Conservation (phyloP, 495 filamentous ascomycete species). For the Cercophora sp. region DNA sequence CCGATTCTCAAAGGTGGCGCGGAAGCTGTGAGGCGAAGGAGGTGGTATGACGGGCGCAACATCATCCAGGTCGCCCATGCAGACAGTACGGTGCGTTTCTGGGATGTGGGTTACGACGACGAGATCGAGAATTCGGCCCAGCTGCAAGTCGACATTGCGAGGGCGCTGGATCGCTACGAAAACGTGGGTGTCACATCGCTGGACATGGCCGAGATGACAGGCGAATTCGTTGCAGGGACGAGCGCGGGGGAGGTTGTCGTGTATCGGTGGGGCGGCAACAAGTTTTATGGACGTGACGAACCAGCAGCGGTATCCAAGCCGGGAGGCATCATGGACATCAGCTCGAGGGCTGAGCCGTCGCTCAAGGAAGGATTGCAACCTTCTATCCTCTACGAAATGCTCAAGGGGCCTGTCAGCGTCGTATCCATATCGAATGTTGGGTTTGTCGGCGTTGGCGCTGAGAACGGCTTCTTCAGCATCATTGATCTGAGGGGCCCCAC, state of each 20-base stretch:
- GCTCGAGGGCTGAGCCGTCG: constrained; percentile 68
- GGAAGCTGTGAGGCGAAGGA: constrained; percentile 59
- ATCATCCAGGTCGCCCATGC: constrained; percentile 78
- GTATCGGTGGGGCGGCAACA: constrained; percentile 82
- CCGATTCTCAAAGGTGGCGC: constrained; percentile 72
- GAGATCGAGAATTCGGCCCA: constrained; percentile 83
- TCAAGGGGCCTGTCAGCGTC: constrained; percentile 71
- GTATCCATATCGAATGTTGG: constrained; percentile 84
- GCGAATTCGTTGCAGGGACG: constrained; percentile 81
- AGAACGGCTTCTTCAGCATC: constrained; percentile 71
- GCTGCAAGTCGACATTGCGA: constrained; percentile 78
- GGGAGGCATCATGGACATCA: constrained; percentile 66
- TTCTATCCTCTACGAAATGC: constrained; percentile 72
- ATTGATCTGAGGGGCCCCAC: constrained; percentile 85
- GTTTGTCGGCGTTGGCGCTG: constrained; percentile 82
- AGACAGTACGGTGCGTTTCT: constrained; percentile 81
- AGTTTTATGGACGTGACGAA: constrained; percentile 48
- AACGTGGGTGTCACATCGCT: constrained; percentile 71
- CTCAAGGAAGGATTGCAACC: constrained; percentile 81
- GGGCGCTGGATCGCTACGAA: constrained; percentile 77
- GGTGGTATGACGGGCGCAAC: constrained; percentile 75
- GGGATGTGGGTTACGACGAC: constrained; percentile 86
- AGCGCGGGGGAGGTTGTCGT: constrained; percentile 76
- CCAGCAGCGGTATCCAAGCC: constrained; percentile 54
- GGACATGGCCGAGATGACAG: constrained; percentile 69